A percentile compares a stretch with the other conserved stretches of the same genome.
Conservation (phyloP, 2,329 filamentous ascomycete genomes). For the Pyricularia grisea region DNA sequence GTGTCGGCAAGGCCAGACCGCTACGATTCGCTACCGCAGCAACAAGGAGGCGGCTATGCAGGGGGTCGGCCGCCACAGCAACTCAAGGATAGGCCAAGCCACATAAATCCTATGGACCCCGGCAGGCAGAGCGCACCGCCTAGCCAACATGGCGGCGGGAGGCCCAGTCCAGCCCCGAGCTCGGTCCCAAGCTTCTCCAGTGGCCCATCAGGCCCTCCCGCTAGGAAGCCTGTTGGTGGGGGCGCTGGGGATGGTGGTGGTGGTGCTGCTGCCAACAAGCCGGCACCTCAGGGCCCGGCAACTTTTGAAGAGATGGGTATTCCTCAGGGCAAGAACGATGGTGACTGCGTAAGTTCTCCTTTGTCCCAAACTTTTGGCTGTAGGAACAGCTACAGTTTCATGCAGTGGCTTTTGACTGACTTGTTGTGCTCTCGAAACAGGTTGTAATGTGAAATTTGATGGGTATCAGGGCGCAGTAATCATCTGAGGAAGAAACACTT, state of each 20-base stretch:
- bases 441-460: constrained; percentile 3
- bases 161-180: constrained; percentile 10
- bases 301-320: constrained; percentile 99
- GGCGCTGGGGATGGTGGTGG: neutral
- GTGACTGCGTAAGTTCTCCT: constrained; percentile 68
- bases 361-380: neutral
- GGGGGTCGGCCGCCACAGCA: constrained; percentile 8
- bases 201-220: constrained; percentile 1
- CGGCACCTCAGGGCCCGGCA: constrained; percentile 62
- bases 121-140: constrained; percentile 27
- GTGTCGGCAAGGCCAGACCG: constrained; percentile 18
- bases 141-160: constrained; percentile 12
- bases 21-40: constrained; percentile 15
- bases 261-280: constrained; percentile 4
- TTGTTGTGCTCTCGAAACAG: neutral
- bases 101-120: constrained; percentile 11
- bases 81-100: constrained; percentile 16
- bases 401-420: neutral
- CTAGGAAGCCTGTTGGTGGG: constrained; percentile 2
- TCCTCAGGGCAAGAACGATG: constrained; percentile 70
- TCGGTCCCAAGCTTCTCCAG: constrained; percentile 17
- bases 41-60: constrained; percentile 4
- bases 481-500: neutral
- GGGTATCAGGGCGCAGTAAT: neutral
- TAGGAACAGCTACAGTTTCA: neutral